These are phyloP conservation scores for Aspergillus glaucus DNA, from an alignment of 2,329 filamentous ascomycete species.

Conservation along the genomic window DNA sequence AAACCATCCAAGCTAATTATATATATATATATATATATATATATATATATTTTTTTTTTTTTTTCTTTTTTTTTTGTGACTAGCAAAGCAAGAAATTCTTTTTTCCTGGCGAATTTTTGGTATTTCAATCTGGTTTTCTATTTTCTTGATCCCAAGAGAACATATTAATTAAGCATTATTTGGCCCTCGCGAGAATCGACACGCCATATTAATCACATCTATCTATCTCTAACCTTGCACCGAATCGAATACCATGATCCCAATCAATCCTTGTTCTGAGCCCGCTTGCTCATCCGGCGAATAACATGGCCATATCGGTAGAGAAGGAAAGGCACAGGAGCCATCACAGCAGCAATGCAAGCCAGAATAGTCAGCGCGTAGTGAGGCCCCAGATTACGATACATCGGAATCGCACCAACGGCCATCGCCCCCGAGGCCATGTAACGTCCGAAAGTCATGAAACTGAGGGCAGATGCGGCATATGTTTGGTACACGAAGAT, in stretches of 20 bases:
- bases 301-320: not conserved
- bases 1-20: too few species aligned
- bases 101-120: too few species aligned
- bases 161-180: too few species aligned
- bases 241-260: not conserved
- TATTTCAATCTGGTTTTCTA: too few species aligned
- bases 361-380: slow-evolving; percentile 37
- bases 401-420: slow-evolving; percentile 27
- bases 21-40: too few species aligned
- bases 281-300: not conserved
- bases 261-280: not conserved
- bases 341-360: not conserved
- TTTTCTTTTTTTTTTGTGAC: too few species aligned
- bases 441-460: slow-evolving; percentile 37
- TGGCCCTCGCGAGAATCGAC: too few species aligned
- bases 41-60: too few species aligned
- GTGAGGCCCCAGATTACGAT: slow-evolving; percentile 34
- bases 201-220: too few species aligned
- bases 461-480: slow-evolving; percentile 42
- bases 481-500: slow-evolving; percentile 51
- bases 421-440: slow-evolving; percentile 31
- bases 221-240: not conserved
- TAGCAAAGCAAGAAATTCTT: too few species aligned
- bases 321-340: not conserved
- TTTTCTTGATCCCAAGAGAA: too few species aligned